phyloP scores from a whole-genome alignment of 2,329 filamentous ascomycete species.

The Cryphonectria japonica region DNA sequence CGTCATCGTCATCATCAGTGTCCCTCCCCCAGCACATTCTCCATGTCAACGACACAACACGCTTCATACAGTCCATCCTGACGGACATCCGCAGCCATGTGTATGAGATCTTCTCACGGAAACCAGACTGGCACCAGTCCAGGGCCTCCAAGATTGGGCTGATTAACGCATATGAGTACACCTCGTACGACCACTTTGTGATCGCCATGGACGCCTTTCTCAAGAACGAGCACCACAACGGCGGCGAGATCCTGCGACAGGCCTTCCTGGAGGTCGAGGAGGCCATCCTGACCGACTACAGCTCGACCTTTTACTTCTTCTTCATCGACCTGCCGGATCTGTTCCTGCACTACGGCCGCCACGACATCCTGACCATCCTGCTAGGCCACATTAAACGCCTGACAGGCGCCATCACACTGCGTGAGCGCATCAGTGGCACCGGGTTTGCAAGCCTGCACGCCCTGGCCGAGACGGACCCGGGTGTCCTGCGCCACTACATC shows the following conservation, averaged over 20 bases:
- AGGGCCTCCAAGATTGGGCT: constrained; percentile 21
- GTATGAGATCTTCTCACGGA: constrained; percentile 29
- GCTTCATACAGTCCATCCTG: constrained; percentile 29
- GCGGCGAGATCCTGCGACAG: constrained; percentile 30
- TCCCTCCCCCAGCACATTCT: constrained; percentile 17
- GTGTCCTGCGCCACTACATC: constrained; percentile 27
- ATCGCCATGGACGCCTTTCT: constrained; percentile 30
- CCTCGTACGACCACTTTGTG: constrained; percentile 30
- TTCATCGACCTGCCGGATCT: constrained; percentile 31
- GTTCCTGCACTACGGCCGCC: constrained; percentile 28
- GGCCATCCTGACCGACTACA: constrained; percentile 30
- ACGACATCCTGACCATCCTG: constrained; percentile 30
- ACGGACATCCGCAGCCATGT: constrained; percentile 30
- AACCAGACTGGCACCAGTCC: constrained; percentile 27
- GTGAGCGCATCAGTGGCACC: constrained; percentile 27
- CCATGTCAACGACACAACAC: constrained; percentile 23
- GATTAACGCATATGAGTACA: constrained; percentile 30
- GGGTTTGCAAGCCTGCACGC: constrained; percentile 30
- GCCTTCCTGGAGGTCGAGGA: constrained; percentile 31
- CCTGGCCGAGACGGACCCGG: constrained; percentile 26
- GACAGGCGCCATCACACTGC: constrained; percentile 24
- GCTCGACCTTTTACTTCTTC: constrained; percentile 30
- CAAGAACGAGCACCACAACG: constrained; percentile 28
- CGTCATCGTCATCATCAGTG: neutral
- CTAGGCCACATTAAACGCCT: constrained; percentile 30